These are phyloP conservation scores for Kwoniella bestiolae DNA, from an alignment of 768 basidiomycete species.

Conservation along the genomic window DNA sequence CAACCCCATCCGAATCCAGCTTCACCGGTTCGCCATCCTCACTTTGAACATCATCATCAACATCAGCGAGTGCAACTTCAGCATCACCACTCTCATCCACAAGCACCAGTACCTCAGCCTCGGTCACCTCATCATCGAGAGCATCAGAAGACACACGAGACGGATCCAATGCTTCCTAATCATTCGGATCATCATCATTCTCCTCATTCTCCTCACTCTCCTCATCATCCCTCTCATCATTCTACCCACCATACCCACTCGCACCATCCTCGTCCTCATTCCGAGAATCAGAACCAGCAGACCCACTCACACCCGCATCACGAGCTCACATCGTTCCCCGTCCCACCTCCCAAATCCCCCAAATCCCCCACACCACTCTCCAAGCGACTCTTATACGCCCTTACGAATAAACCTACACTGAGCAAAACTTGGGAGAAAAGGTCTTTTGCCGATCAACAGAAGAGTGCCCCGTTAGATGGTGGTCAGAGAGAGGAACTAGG, in stretches of 20 bases:
- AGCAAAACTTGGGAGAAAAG: slow-evolving; percentile 36
- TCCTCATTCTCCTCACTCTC: not conserved
- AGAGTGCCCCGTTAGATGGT: slow-evolving; percentile 2
- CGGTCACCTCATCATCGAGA: not conserved
- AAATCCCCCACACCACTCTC: slow-evolving; percentile 17
- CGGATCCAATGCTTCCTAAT: slow-evolving; percentile 12
- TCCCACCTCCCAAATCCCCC: slow-evolving; percentile 8
- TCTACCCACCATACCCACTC: not conserved
- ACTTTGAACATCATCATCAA: not conserved
- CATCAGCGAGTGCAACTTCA: not conserved
- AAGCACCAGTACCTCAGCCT: not conserved
- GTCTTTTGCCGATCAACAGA: slow-evolving; percentile 20
- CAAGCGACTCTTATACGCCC: slow-evolving; percentile 13
- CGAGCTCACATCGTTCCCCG: not conserved
- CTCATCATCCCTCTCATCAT: not conserved
- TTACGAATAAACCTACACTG: slow-evolving; percentile 20
- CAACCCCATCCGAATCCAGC: not conserved
- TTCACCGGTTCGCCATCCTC: slow-evolving; percentile 2
- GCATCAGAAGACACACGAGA: slow-evolving; percentile 10
- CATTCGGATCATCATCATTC: not conserved
- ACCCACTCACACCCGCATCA: not conserved
- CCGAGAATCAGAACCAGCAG: no score
- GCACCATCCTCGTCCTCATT: not conserved
- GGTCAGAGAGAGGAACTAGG: not conserved
- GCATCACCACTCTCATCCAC: not conserved